Conservation (phyloP, 1,139 yeast species). For the Magnusiomyces sp. region DNA sequence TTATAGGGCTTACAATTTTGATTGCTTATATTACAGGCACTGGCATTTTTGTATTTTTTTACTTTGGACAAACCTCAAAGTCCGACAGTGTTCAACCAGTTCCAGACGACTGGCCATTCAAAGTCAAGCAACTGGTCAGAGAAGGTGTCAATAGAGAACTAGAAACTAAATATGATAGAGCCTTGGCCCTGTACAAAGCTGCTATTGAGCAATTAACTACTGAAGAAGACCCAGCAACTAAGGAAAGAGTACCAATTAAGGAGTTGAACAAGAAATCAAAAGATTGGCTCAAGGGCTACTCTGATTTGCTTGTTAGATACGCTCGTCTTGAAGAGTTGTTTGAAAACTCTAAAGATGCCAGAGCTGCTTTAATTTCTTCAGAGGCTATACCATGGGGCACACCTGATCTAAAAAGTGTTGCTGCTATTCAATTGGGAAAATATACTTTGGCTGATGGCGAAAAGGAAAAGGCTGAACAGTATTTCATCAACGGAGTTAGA, state of each 20-base stretch:
- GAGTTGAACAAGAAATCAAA: conserved; percentile 23
- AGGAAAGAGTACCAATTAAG: conserved; percentile 13
- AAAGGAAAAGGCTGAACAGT: conserved; percentile 30
- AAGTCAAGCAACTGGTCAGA: conserved; percentile 23
- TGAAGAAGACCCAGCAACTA: conserved; percentile 17
- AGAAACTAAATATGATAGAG: conserved; percentile 18
- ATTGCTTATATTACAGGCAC: conserved; percentile 22
- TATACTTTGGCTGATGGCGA: conserved; percentile 22
- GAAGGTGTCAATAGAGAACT: conserved; percentile 29
- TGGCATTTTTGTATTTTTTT: conserved; percentile 19
- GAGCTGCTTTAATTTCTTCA: conserved; percentile 28
- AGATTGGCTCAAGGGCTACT: conserved; percentile 34
- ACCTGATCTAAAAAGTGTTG: conserved; percentile 23
- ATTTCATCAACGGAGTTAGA: conserved; percentile 36
- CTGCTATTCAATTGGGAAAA: conserved; percentile 25
- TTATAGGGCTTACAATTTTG: conserved; percentile 13
- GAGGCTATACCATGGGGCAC: conserved; percentile 29
- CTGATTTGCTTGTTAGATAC: conserved; percentile 33
- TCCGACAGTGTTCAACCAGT: conserved; percentile 26
- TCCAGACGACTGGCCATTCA: conserved; percentile 28
- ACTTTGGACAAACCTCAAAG: conserved; percentile 18
- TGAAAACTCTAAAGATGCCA: conserved; percentile 26
- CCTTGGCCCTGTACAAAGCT: conserved; percentile 20
- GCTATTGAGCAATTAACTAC: conserved; percentile 23
- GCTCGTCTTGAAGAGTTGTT: conserved; percentile 28